phyloP scores from a whole-genome alignment of 805 yeast species.

The Hanseniaspora hatyaiensis region DNA sequence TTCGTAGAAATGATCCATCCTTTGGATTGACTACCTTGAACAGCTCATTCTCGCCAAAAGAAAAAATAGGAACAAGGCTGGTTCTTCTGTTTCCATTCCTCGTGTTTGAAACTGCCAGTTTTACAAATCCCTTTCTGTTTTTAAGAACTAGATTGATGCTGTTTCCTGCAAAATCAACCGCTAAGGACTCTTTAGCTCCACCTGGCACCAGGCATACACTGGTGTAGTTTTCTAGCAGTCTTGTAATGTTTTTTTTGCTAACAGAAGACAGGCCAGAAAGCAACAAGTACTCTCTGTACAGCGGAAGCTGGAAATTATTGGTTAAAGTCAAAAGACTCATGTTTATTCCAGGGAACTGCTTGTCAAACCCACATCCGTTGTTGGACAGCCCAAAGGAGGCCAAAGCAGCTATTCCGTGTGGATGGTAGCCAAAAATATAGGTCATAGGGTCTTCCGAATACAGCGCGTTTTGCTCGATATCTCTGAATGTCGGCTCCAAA shows the following conservation, averaged over 20 bases:
- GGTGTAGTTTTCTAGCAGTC: conserved; percentile 50
- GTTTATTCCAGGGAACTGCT: conserved; percentile 72
- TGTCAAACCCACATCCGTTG: conserved; percentile 61
- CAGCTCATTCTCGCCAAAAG: conserved; percentile 78
- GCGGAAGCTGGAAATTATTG: conserved; percentile 72
- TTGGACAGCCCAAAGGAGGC: conserved; percentile 77
- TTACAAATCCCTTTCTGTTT: conserved; percentile 78
- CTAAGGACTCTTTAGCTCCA: conserved; percentile 83
- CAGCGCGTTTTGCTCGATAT: conserved; percentile 25
- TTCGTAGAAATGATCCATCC: conserved; percentile 37
- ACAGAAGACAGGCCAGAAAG: conserved; percentile 79
- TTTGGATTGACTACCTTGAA: conserved; percentile 40
- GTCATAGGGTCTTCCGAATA: conserved; percentile 43
- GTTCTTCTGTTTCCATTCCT: conserved; percentile 52
- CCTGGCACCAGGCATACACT: conserved; percentile 88
- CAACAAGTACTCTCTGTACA: conserved; percentile 74
- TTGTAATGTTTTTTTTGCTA: conserved; percentile 55
- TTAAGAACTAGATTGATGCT: conserved; percentile 56
- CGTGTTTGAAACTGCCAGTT: conserved; percentile 41
- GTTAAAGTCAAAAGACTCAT: conserved; percentile 67
- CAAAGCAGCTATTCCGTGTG: conserved; percentile 90
- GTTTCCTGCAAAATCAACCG: conserved; percentile 42
- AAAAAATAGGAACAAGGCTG: conserved; percentile 72
- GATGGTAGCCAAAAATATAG: conserved; percentile 87
- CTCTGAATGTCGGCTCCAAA: conserved; percentile 59